Base-by-base conservation (phyloP, 805 yeast genomes). In the Lachancea lanzarotensis region DNA sequence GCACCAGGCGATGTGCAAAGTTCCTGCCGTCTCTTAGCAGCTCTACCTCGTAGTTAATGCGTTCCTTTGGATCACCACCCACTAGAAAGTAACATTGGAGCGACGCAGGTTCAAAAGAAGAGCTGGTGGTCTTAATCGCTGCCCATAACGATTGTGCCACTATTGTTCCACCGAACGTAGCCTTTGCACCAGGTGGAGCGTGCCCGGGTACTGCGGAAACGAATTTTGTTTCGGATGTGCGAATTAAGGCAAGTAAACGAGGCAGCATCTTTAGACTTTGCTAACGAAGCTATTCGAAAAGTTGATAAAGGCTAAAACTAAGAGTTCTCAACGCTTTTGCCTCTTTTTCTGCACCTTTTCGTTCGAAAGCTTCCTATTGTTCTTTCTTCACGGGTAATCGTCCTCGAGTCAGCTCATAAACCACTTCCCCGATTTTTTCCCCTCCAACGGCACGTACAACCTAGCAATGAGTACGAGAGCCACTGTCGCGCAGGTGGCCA, bases 91-190 rank as follows among this genome's bases (percentile, higher is more conserved):
- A 79, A 15, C 81, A 72, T 56, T 82, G 89, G 45, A 80, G 63
- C 10, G 86, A 75, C 29, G 75, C 71, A 1, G 89, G 88, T 25
- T 65, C 66, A 62, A 74, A 75, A 17, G 60, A 53, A 2, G 52
- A 57, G n/a, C 72, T 70, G 5, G 78, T 68, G 7, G 79, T 73
- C 40, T 72, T 68, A 29, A 81, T 65, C 2, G 83, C 80, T 5
- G 85, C 86, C 47, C 74, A 59, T 3, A 82, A 61, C 2, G 87
- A 68, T 53, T 82, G 89, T 0, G 85, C 84, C 15, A 80, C 78
- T 35, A 78, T 65, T 16, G 81, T 78, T 9, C 90, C 89, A 2
- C 89, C 89, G 64, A 81, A 82, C 0, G 82, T 76, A 1, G 86
- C 87, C 36, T 82, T 65, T 2, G 84, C 82, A 0, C 77, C 74